A percentile compares a stretch with the other conserved stretches of the same genome.
These are phyloP conservation scores for Mollisiaceae sp. DNA, from an alignment of 2,329 filamentous ascomycete species.

Conservation along the genomic window DNA sequence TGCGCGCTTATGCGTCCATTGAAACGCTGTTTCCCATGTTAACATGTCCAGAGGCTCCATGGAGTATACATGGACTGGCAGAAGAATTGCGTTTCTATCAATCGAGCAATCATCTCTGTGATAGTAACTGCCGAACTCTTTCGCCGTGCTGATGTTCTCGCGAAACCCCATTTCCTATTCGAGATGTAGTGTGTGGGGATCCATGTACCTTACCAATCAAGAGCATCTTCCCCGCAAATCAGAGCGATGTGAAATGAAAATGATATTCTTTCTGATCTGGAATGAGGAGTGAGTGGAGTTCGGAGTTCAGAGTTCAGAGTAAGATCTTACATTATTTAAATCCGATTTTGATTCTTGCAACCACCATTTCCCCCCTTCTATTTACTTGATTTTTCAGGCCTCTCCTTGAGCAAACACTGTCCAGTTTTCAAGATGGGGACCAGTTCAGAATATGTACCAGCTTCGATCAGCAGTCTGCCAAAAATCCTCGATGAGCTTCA, in stretches of 20 bases:
- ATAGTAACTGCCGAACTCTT: too few relatives aligned
- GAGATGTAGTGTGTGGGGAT: not conserved
- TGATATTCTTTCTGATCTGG: not conserved
- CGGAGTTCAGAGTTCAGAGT: too few relatives aligned
- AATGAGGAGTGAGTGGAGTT: not conserved
- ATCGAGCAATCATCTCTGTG: too few relatives aligned
- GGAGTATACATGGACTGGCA: too few relatives aligned
- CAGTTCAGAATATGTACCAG: not conserved
- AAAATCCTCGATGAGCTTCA: not conserved
- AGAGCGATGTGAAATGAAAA: not conserved
- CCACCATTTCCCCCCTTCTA: too few relatives aligned
- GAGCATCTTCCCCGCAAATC: not conserved
- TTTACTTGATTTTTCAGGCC: not conserved
- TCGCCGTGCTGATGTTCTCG: too few relatives aligned
- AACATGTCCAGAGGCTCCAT: not conserved
- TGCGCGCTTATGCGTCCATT: not conserved
- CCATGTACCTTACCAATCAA: not conserved
- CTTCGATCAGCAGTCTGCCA: not conserved
- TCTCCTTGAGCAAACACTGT: not conserved
- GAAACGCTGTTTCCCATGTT: not conserved
- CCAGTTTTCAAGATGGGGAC: not conserved
- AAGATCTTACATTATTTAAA: too few relatives aligned
- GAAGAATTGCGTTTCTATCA: too few relatives aligned
- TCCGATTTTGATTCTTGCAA: too few relatives aligned
- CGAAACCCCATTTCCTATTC: not conserved